Base-by-base conservation (phyloP, 2,329 filamentous ascomycete genomes). In the Aspergillus neotritici region DNA sequence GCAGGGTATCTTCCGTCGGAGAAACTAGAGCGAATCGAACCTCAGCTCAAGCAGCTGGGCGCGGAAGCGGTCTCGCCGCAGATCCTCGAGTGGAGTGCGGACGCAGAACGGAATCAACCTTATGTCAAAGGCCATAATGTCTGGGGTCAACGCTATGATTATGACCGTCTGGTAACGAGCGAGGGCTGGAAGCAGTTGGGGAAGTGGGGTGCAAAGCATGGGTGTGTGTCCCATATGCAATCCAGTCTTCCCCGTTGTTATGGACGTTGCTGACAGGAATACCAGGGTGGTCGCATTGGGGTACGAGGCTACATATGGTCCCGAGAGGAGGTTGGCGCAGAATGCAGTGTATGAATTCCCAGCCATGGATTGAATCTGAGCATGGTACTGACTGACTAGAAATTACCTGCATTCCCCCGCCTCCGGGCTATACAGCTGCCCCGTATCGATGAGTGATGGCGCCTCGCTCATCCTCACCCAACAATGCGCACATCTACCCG, bases 101-200 rank as follows among this genome's bases (percentile, higher is more conserved):
- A 87, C 57, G 78, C 83, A 0, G 84, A 87, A 61, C 72, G 68
- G 33, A 82, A 84, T 49, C 74, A 77, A 34, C 82, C 83, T 0
- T 78, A 79, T 28, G 63, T 86, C 3, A 73, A 73, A 33, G 75
- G 78, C 1, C 71, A 79, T 9, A 77, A 82, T 55, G 76, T 77
- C 0, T 85, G 85, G 58, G 82, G 84, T 1, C 70, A 72, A 39
- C 43, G 52, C 33, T 62, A 62, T 41, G 76, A 76, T 38, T 75
- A 68, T 5, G 76, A 78, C 36, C 74, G 79, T 29, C 66, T 87
- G 2, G 71, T 84, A 30, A 83, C 82, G 0, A 74, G 76, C 1
- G 75, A 83, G 50, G 84, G 85, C 21, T 88, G 84, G 84, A 66
- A 65, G 35, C 52, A 60, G 35, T 35, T 64, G 7, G 61, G 62